Conservation (phyloP, 169 alveolate genomes). For the Plasmodium berghei region DNA sequence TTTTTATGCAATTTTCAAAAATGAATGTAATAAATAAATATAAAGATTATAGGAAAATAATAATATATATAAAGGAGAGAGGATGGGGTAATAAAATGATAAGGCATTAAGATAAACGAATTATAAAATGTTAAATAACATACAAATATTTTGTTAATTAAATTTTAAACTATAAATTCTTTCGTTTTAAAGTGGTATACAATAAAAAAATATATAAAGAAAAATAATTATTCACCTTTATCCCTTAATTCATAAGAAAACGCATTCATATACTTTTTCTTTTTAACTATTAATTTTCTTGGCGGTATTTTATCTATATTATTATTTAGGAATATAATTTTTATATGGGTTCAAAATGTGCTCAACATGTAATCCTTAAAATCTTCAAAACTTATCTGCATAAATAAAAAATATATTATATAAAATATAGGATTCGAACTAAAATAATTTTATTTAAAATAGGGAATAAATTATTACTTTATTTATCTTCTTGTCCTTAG, state of each 20-base stretch:
- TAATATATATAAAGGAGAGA: neutral
- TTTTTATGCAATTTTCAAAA: slow-evolving; percentile 16
- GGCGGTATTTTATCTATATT: neutral
- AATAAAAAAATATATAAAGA: slow-evolving; percentile 8
- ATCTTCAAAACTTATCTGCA: slow-evolving; percentile 63
- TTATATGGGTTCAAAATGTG: slow-evolving; percentile 43
- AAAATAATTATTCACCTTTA: too few relatives aligned
- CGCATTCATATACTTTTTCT: too few relatives aligned
- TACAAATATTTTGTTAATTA: slow-evolving; percentile 17
- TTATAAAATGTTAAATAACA: slow-evolving; percentile 2
- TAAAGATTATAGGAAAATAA: slow-evolving; percentile 14
- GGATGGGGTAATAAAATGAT: neutral
- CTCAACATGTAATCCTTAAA: slow-evolving; percentile 59
- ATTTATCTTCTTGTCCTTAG: slow-evolving; percentile 33
- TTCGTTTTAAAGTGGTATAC: neutral
- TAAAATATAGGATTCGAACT: too few relatives aligned
- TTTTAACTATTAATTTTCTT: neutral
- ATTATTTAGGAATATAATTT: neutral
- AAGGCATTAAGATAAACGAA: slow-evolving; percentile 16
- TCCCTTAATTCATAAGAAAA: too few relatives aligned
- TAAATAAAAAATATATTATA: neutral
- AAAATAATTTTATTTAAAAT: too few relatives aligned
- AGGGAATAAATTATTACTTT: slow-evolving; percentile 13
- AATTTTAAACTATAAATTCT: slow-evolving; percentile 22
- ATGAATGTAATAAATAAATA: slow-evolving; percentile 28